A percentile compares a stretch with the other conserved stretches of the same genome.
Conservation (phyloP, 352 stramenopile genomes). For the Peronosclerospora sorghi region DNA sequence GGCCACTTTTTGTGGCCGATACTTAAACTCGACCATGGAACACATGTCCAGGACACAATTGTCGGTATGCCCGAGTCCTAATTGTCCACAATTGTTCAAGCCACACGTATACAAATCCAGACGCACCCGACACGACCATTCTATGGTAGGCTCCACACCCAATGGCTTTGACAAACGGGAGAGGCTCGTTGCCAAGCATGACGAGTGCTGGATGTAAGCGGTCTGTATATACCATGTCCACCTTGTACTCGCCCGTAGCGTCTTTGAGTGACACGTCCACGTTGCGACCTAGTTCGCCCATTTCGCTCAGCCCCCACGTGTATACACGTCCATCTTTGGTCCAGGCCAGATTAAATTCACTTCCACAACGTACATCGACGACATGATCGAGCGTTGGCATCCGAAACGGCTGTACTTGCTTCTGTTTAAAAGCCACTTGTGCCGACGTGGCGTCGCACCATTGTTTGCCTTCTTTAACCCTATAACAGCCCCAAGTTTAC, state of each 20-base stretch:
- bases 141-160: conserved; percentile 85
- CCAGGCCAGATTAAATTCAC: conserved; percentile 76
- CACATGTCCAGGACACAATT: conserved; percentile 72
- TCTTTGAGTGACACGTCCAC: conserved; percentile 61
- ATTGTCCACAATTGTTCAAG: conserved; percentile 95
- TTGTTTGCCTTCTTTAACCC: conserved; percentile 93
- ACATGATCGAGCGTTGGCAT: conserved; percentile 50
- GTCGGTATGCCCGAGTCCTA: conserved; percentile 86
- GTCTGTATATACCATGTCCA: conserved; percentile 59
- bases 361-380: conserved; percentile 76
- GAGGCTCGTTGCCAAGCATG: conserved; percentile 33
- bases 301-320: conserved; percentile 88
- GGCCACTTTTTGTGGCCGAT: conserved; percentile 60
- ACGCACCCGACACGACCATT: conserved; percentile 48
- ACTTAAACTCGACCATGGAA: conserved; percentile 66
- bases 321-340: conserved; percentile 80
- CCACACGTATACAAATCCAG: conserved; percentile 85
- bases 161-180: conserved; percentile 66
- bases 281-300: conserved; percentile 71
- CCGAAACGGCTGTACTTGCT: conserved; percentile 48
- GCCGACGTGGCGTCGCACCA: conserved; percentile 75
- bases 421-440: conserved; percentile 72
- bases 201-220: conserved; percentile 74
- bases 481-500: conserved; percentile 92
- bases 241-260: conserved; percentile 50